Evolutionary conservation across 106 monocot species (phyloP).

Genomic region (Phalaenopsis aphrodite): DNA sequence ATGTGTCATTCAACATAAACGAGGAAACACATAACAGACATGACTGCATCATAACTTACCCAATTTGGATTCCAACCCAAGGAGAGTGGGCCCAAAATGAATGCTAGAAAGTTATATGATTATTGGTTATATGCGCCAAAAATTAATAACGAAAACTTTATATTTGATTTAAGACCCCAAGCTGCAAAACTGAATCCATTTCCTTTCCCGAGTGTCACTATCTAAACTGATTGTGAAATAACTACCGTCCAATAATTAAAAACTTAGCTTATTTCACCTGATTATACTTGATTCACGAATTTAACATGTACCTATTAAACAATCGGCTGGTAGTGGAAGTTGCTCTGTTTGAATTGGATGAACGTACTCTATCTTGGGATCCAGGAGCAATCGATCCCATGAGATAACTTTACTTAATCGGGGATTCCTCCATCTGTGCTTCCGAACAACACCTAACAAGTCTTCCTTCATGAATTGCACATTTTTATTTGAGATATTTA

Average conservation of each 20-base stretch:
- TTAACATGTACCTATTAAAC: neutral
- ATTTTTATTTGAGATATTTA: conserved; percentile 20
- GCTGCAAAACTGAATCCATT: neutral
- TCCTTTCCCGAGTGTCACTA: neutral
- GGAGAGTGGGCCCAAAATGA: neutral
- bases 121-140: neutral
- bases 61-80: neutral
- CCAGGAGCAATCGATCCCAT: conserved; percentile 61
- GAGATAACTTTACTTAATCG: conserved; percentile 45
- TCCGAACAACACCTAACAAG: conserved; percentile 32
- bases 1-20: neutral
- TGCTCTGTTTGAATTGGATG: conserved; percentile 4
- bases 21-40: neutral
- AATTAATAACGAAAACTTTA: neutral
- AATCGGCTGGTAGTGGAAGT: neutral
- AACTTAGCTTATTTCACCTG: neutral
- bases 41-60: neutral
- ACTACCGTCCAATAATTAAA: neutral
- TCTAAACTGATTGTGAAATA: neutral
- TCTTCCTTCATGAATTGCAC: conserved; percentile 16
- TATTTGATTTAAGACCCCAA: neutral
- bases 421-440: conserved; percentile 60
- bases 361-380: conserved; percentile 19
- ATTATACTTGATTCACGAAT: neutral
- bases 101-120: neutral